These are phyloP conservation scores for Cyclotella atomus DNA, from an alignment of 108 stramenopile genomes.

Conservation along the genomic window DNA sequence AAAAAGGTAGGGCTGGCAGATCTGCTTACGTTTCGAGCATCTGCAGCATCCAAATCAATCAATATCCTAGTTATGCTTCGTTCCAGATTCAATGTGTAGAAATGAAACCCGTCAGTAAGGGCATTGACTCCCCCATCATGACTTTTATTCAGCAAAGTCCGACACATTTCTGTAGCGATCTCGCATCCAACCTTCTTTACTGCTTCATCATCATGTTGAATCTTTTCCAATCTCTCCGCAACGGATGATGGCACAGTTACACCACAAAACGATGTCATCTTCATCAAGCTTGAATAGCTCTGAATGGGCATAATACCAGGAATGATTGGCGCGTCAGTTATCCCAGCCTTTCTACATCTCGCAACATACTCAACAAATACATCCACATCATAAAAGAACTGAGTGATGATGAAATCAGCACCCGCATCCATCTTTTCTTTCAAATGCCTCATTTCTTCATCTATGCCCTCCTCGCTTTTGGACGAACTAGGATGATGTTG, in stretches of 20 bases:
- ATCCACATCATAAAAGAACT: conserved; percentile 93
- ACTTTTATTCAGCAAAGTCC: conserved; percentile 39
- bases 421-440: conserved; percentile 95
- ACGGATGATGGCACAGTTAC: conserved; percentile 78
- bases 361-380: conserved; percentile 83
- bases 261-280: conserved; percentile 84
- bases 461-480: conserved; percentile 43
- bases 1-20: conserved; percentile 8
- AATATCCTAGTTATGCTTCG: conserved; percentile 83
- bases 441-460: conserved; percentile 80
- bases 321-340: conserved; percentile 90
- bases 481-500: conserved; percentile 90
- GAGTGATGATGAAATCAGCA: conserved; percentile 95
- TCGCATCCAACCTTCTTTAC: conserved; percentile 92
- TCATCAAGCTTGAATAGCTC: conserved; percentile 74
- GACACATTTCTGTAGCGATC: conserved; percentile 85
- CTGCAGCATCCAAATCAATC: conserved; percentile 58
- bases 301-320: conserved; percentile 97
- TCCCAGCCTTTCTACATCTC: conserved; percentile 77
- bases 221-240: conserved; percentile 60
- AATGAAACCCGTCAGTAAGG: conserved; percentile 85
- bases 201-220: conserved; percentile 93
- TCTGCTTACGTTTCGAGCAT: neutral
- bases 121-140: conserved; percentile 35
- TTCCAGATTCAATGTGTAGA: conserved; percentile 96